Base-by-base conservation (phyloP, 371 early-diverging fungal species). In the Rhizopus sp. region DNA sequence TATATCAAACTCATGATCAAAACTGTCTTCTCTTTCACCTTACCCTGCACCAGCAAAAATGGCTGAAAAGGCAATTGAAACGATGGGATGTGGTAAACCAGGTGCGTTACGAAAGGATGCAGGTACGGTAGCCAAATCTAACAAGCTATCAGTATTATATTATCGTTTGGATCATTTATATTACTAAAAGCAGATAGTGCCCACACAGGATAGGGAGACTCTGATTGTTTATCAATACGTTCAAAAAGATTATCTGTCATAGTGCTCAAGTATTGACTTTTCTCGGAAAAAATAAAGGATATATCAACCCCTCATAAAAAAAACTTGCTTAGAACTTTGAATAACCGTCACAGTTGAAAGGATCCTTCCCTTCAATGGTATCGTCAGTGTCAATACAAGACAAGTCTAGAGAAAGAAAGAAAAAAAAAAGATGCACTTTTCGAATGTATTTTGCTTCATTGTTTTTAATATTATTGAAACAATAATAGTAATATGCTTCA, bases 11-110 rank as follows among this genome's bases (percentile, higher is more conserved):
- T 13, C 12, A 44, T 3, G 3, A 15, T 45, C 3, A 41, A 12
- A 10, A 4, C 13, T 30, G 16, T 10, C 15, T 29, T 30, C 12
- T 52, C 13, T 32, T 16, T 39, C 35, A 32, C 7, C 40, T 69
- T 69, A 73, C 77, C 78, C 79, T 38, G 79, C 75, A 38, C 79
- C 79, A 7, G 67, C 76, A 64, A 72, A 79, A 9, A 79, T 73
- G 15, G 57, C 68, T 16, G 64, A 57, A 61, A 79, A 79, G 39
- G 68, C 70, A 53, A 73, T 59, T 4, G 72, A 63, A 59, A 73
- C 72, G 13, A 79, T 55, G 32, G 72, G 48, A 15, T 74, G 70
- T 15, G 79, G 79, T 45, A 79, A 58, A 34, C 79, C 79, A 23
- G 76, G 72, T 29, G 60, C 46, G 32, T 63, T 69, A 33, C 52